Evolutionary conservation across 495 filamentous ascomycete species (phyloP).

Genomic region (Penicillium subrubescens): DNA sequence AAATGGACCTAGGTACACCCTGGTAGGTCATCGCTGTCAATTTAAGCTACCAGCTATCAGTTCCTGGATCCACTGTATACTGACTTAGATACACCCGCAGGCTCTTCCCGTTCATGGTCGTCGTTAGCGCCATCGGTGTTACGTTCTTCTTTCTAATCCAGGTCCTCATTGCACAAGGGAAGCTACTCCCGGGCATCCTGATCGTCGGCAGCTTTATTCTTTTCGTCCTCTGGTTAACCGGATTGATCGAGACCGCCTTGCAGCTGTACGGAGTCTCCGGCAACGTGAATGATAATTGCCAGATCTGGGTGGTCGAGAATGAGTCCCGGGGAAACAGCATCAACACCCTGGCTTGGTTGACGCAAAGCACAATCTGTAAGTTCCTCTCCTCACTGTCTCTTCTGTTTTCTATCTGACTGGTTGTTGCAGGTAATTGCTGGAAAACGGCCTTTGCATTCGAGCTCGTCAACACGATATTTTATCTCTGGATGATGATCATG

Average conservation of each 20-base stretch:
- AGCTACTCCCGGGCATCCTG: slow-evolving; percentile 86
- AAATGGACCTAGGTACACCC: slow-evolving; percentile 69
- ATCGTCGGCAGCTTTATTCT: slow-evolving; percentile 91
- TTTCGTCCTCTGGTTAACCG: slow-evolving; percentile 89
- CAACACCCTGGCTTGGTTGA: slow-evolving; percentile 79
- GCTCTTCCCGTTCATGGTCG: slow-evolving; percentile 94
- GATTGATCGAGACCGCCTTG: slow-evolving; percentile 84
- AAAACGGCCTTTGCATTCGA: slow-evolving; percentile 64
- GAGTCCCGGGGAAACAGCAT: slow-evolving; percentile 61
- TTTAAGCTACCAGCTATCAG: neutral
- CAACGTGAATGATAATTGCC: slow-evolving; percentile 79
- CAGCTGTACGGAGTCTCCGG: slow-evolving; percentile 82
- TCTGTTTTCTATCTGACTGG: slow-evolving; percentile 3
- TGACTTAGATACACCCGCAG: slow-evolving; percentile 46
- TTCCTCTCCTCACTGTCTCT: slow-evolving; percentile 19
- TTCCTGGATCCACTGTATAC: slow-evolving; percentile 4
- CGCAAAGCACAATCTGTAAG: slow-evolving; percentile 86
- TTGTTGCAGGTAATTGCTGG: slow-evolving; percentile 53
- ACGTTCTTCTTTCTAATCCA: slow-evolving; percentile 73
- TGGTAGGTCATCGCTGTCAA: slow-evolving; percentile 61
- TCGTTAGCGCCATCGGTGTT: slow-evolving; percentile 66
- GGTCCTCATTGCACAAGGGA: slow-evolving; percentile 71
- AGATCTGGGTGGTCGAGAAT: slow-evolving; percentile 65
- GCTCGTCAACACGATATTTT: slow-evolving; percentile 78
- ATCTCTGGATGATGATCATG: slow-evolving; percentile 95